Conservation (phyloP, 371 early-diverging fungal genomes). For the Saksenaea vasiformis region DNA sequence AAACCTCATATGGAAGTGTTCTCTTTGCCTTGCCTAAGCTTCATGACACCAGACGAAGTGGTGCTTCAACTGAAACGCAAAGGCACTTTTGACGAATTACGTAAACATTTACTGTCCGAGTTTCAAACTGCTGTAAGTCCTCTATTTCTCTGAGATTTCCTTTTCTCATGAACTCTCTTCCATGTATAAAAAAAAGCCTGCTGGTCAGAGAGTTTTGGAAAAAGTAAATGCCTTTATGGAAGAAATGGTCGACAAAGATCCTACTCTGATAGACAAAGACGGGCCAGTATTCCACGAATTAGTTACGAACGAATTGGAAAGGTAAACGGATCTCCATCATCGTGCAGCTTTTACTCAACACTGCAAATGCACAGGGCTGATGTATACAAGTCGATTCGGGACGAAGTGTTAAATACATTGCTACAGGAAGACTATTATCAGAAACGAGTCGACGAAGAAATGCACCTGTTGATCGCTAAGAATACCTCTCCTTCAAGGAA, state of each 20-base stretch:
- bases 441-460: slow-evolving; percentile 27
- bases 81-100: slow-evolving; percentile 44
- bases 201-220: slow-evolving; percentile 27
- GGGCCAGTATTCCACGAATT: slow-evolving; percentile 24
- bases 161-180: not conserved
- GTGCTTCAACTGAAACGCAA: slow-evolving; percentile 45
- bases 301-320: slow-evolving; percentile 34
- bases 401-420: slow-evolving; percentile 20
- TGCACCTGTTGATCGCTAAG: not conserved
- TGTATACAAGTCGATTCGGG: slow-evolving; percentile 25
- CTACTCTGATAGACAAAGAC: slow-evolving; percentile 33
- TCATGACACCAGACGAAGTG: slow-evolving; percentile 45
- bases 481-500: not conserved
- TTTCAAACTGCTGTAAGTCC: slow-evolving; percentile 33
- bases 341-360: not conserved
- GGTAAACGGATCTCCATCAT: slow-evolving; percentile 16
- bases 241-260: slow-evolving; percentile 30
- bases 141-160: not conserved
- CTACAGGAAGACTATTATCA: slow-evolving; percentile 30
- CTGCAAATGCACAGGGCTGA: slow-evolving; percentile 17
- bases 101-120: slow-evolving; percentile 35
- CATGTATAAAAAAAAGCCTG: slow-evolving; percentile 20
- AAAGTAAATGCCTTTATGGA: slow-evolving; percentile 33
- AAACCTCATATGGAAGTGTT: too few relatives aligned
- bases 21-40: not conserved